phyloP scores from a whole-genome alignment of 2,329 filamentous ascomycete species.

The Samsoniella hepiali region DNA sequence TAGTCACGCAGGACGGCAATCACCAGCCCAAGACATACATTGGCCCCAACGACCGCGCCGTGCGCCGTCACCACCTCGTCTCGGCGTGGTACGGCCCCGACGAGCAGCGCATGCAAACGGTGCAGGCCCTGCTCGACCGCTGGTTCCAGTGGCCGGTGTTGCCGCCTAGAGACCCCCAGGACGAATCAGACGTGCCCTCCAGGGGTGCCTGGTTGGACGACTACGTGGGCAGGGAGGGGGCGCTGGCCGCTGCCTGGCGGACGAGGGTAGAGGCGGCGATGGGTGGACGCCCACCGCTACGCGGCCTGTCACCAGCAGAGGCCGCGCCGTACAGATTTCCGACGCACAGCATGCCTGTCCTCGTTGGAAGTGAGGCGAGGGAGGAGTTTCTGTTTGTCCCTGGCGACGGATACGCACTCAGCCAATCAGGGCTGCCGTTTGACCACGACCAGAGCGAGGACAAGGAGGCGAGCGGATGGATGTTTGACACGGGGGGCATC shows the following conservation, averaged over 20 bases:
- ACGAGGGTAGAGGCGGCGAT: slow-evolving; percentile 22
- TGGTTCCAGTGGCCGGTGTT: slow-evolving; percentile 41
- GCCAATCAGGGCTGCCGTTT: slow-evolving; percentile 31
- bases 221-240: slow-evolving; percentile 34
- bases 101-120: slow-evolving; percentile 32
- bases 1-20: slow-evolving; percentile 31
- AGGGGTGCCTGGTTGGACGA: slow-evolving; percentile 40
- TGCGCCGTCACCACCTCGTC: slow-evolving; percentile 34
- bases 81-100: slow-evolving; percentile 43
- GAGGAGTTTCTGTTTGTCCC: slow-evolving; percentile 30
- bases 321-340: slow-evolving; percentile 27
- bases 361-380: slow-evolving; percentile 32
- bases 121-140: slow-evolving; percentile 38
- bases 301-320: slow-evolving; percentile 27
- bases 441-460: slow-evolving; percentile 25
- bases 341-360: slow-evolving; percentile 30
- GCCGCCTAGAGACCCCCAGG: slow-evolving; percentile 30
- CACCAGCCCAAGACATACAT: slow-evolving; percentile 33
- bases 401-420: slow-evolving; percentile 27
- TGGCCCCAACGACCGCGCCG: slow-evolving; percentile 35
- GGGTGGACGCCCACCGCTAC: slow-evolving; percentile 6
- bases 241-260: slow-evolving; percentile 31
- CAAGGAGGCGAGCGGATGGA: slow-evolving; percentile 44
- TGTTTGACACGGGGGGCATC: slow-evolving; percentile 53
- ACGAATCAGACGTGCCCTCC: slow-evolving; percentile 29